Conservation (phyloP, 2,329 filamentous ascomycete genomes). For the Botrytis paeoniae region DNA sequence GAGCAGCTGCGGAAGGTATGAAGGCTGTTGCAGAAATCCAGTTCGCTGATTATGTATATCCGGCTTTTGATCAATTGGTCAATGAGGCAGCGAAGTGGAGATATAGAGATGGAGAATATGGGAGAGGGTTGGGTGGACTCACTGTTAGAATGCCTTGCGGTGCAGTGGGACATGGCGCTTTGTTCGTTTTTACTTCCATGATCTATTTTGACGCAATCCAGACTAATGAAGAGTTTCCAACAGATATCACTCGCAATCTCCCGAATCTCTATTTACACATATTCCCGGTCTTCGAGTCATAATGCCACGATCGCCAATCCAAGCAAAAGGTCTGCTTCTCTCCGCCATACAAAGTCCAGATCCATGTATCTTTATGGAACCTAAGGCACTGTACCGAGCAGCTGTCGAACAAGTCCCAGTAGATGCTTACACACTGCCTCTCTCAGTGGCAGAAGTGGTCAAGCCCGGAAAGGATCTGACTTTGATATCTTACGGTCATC, state of each 20-base stretch:
- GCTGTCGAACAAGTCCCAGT: conserved; percentile 70
- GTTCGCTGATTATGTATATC: conserved; percentile 76
- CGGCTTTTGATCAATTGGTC: conserved; percentile 74
- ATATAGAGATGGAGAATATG: conserved; percentile 60
- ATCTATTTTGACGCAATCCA: neutral
- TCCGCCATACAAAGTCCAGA: conserved; percentile 62
- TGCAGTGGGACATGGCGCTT: conserved; percentile 67
- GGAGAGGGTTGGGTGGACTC: conserved; percentile 58
- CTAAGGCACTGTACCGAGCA: conserved; percentile 70
- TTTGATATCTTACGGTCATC: conserved; percentile 67
- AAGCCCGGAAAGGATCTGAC: conserved; percentile 66
- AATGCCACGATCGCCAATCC: conserved; percentile 65
- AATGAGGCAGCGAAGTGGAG: conserved; percentile 73
- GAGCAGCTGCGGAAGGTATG: conserved; percentile 86
- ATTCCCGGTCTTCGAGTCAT: conserved; percentile 68
- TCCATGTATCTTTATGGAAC: conserved; percentile 73
- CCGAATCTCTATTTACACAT: conserved; percentile 68
- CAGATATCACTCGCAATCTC: conserved; percentile 69
- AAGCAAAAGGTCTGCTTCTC: conserved; percentile 68
- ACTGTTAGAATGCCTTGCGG: conserved; percentile 71
- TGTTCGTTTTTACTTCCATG: conserved; percentile 44
- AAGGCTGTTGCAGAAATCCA: conserved; percentile 86
- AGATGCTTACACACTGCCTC: conserved; percentile 63
- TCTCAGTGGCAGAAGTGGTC: conserved; percentile 66
- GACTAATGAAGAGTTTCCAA: conserved; percentile 16